Evolutionary conservation across 768 basidiomycete genomes (phyloP).

Genomic region (Exsudoporus frostii): DNA sequence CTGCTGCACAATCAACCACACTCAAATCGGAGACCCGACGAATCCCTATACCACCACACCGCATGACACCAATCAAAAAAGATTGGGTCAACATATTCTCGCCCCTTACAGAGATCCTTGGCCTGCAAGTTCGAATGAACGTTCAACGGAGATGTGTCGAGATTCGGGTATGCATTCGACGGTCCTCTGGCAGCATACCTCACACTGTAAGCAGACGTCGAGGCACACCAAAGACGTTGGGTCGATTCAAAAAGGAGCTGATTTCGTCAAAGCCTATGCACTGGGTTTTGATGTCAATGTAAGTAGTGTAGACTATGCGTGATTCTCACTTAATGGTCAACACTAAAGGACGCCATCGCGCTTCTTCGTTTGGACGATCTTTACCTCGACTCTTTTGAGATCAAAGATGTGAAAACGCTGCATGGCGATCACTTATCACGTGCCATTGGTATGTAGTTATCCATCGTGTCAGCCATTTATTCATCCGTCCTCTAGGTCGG

Average conservation of each 20-base stretch:
- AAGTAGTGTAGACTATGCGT: conserved; percentile 23
- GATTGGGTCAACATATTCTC: conserved; percentile 96
- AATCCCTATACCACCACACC: conserved; percentile 91
- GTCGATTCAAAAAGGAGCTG: conserved; percentile 93
- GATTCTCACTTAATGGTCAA: conserved; percentile 1
- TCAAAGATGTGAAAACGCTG: conserved; percentile 97
- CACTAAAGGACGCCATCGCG: conserved; percentile 83
- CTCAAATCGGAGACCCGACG: conserved; percentile 84
- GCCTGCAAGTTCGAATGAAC: conserved; percentile 97
- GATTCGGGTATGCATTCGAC: conserved; percentile 67
- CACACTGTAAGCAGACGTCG: conserved; percentile 62
- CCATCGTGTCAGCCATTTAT: background rate
- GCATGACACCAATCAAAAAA: conserved; percentile 95
- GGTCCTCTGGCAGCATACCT: background rate
- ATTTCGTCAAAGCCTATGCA: conserved; percentile 94
- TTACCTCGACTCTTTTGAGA: conserved; percentile 97
- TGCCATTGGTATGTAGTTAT: conserved; percentile 73
- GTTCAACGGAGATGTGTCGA: conserved; percentile 86
- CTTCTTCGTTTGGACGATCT: conserved; percentile 93
- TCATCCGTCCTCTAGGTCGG: conserved; percentile 54
- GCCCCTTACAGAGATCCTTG: conserved; percentile 91
- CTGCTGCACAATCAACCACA: conserved; percentile 45
- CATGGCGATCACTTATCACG: conserved; percentile 98
- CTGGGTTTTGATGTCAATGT: conserved; percentile 96
- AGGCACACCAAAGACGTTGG: conserved; percentile 92